Evolutionary conservation across 2,329 filamentous ascomycete genomes (phyloP).

Genomic region (Pezicula rhizophila): DNA sequence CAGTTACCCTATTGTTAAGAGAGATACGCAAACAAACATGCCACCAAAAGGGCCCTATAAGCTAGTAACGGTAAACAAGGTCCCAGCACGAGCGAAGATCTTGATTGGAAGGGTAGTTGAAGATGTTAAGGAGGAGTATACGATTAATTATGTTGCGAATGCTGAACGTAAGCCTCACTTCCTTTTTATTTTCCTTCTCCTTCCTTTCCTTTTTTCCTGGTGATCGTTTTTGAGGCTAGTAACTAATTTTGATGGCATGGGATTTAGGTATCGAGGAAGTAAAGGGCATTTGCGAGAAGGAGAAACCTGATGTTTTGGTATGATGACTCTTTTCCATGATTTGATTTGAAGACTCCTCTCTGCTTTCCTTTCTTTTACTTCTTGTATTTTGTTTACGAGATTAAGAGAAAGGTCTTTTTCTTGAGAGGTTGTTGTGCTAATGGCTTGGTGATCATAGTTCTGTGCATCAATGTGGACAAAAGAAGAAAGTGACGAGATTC

Average conservation of each 20-base stretch:
- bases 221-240: no score
- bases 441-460: conserved; percentile 36
- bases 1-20: no score
- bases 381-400: no score
- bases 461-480: conserved; percentile 50
- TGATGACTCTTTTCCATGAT: conserved; percentile 7
- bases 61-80: conserved; percentile 63
- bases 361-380: no score
- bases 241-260: no score
- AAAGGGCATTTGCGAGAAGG: conserved; percentile 41
- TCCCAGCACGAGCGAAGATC: conserved; percentile 56
- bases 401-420: no score
- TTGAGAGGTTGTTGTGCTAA: no score
- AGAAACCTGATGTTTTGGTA: conserved; percentile 50
- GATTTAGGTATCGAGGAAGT: conserved; percentile 48
- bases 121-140: conserved; percentile 56
- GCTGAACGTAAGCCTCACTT: conserved; percentile 44
- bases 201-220: no score
- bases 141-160: conserved; percentile 57
- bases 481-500: conserved; percentile 41
- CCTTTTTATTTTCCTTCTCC: not conserved
- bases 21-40: conserved; percentile 7
- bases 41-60: conserved; percentile 49
- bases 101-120: conserved; percentile 57
- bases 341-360: no score